Evolutionary conservation across 2,329 filamentous ascomycete genomes (phyloP).

Genomic region (Colletotrichum salicis): DNA sequence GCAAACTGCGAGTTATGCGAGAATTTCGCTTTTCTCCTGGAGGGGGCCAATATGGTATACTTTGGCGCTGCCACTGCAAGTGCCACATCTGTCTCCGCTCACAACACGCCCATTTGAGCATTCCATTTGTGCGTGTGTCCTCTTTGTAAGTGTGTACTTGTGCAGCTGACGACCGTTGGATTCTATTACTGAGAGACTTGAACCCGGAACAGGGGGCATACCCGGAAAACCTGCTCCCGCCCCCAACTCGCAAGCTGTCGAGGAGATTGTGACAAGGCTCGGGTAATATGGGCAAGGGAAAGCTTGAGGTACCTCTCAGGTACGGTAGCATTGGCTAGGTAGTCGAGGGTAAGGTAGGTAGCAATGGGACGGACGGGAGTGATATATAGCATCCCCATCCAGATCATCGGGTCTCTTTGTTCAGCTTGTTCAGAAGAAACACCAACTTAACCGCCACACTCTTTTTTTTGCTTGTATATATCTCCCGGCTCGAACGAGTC

Average conservation of each 20-base stretch:
- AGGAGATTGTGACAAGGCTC: neutral
- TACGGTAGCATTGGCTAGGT: neutral
- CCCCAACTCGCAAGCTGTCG: neutral
- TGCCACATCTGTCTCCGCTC: neutral
- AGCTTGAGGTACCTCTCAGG: neutral
- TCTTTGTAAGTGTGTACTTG: too few relatives aligned
- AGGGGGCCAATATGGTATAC: neutral
- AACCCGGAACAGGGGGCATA: too few relatives aligned
- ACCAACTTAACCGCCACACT: neutral
- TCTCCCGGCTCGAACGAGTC: neutral
- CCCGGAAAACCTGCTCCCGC: too few relatives aligned
- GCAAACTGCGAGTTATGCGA: neutral
- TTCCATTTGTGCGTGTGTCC: too few relatives aligned
- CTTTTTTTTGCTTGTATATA: neutral
- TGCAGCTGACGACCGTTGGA: too few relatives aligned
- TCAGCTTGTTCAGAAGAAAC: neutral
- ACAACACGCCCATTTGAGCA: neutral
- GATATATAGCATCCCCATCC: slow-evolving; percentile 13
- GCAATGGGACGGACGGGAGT: neutral
- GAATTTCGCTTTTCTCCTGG: neutral
- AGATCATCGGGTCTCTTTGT: neutral
- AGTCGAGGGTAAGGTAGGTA: neutral
- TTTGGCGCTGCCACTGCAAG: neutral
- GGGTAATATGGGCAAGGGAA: neutral
- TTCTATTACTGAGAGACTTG: too few relatives aligned